Percentiles rank a stretch among this genome's conserved stretches.
These are phyloP conservation scores for Saccharum hybrid DNA, from an alignment of 202 grass and related monocot genomes.

Conservation along the genomic window DNA sequence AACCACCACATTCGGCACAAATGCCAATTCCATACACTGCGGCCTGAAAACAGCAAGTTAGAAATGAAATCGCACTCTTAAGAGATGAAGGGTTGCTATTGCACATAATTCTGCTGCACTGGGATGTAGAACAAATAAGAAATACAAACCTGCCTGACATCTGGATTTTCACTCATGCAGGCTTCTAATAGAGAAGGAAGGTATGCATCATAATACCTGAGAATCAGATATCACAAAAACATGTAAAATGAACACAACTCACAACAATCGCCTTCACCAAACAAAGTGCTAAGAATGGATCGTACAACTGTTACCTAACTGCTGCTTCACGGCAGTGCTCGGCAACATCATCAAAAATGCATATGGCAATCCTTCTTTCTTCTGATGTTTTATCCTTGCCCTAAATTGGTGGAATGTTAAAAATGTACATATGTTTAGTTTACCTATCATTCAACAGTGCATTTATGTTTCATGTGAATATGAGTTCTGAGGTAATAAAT, in stretches of 20 bases:
- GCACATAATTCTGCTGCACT: background rate
- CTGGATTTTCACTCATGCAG: conserved; percentile 73
- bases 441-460: background rate
- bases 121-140: conserved; percentile 35
- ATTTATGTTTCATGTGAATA: conserved; percentile 32
- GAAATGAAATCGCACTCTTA: conserved; percentile 15
- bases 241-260: conserved; percentile 6
- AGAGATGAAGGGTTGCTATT: conserved; percentile 20
- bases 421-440: conserved; percentile 15
- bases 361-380: conserved; percentile 73
- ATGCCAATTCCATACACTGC: conserved; percentile 89
- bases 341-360: conserved; percentile 88
- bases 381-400: conserved; percentile 69
- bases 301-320: conserved; percentile 63
- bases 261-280: background rate
- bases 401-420: conserved; percentile 56
- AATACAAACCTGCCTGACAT: conserved; percentile 77
- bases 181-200: conserved; percentile 87
- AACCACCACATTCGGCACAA: conserved; percentile 85
- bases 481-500: background rate
- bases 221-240: conserved; percentile 42
- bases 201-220: conserved; percentile 88
- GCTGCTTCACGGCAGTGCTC: conserved; percentile 81
- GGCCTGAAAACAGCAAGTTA: conserved; percentile 53
- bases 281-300: background rate